Conservation (phyloP, 768 basidiomycete species). For the Rubroboletus pulcherrimus region DNA sequence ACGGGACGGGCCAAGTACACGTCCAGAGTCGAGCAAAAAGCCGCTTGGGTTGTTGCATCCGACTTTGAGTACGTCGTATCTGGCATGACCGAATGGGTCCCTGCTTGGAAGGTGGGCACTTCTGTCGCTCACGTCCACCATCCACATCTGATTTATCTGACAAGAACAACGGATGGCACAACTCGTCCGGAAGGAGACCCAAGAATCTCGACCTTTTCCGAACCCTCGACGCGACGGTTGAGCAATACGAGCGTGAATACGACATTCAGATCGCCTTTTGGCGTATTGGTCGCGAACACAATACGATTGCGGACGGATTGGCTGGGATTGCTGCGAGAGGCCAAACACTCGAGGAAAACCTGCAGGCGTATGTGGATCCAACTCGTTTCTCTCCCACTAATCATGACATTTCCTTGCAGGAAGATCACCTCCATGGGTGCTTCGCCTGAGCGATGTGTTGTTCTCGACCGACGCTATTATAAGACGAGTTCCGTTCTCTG, state of each 20-base stretch:
- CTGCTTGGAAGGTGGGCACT: neutral
- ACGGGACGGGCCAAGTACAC: neutral
- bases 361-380: neutral
- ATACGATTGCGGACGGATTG: neutral
- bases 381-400: neutral
- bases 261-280: neutral
- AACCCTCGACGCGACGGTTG: neutral
- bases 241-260: neutral
- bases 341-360: neutral
- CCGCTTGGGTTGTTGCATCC: neutral
- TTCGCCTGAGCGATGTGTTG: neutral
- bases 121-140: neutral
- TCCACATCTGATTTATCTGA: neutral
- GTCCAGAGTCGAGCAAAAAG: neutral
- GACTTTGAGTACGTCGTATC: slow-evolving; percentile 4
- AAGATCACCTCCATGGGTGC: neutral
- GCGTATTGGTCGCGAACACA: neutral
- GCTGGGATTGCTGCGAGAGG: neutral
- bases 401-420: neutral
- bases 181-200: neutral
- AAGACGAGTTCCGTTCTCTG: neutral
- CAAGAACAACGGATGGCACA: neutral
- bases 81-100: slow-evolving; percentile 1
- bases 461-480: neutral
- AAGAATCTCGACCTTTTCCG: slow-evolving; percentile 5